These are phyloP conservation scores for Ilyonectria sp. DNA, from an alignment of 2,329 filamentous ascomycete genomes.

Conservation along the genomic window DNA sequence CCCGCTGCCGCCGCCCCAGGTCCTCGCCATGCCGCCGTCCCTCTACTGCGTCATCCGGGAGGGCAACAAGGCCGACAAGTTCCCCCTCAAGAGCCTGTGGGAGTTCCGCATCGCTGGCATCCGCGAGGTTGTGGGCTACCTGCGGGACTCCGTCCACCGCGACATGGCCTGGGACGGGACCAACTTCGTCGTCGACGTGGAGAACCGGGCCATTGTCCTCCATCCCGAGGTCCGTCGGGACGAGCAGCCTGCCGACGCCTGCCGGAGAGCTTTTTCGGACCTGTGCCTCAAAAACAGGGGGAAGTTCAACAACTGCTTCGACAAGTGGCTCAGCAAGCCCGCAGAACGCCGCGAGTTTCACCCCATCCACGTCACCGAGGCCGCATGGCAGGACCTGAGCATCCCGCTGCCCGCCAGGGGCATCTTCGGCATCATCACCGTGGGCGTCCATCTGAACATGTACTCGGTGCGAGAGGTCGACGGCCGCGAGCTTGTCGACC, in stretches of 20 bases:
- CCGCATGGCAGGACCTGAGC: conserved; percentile 40
- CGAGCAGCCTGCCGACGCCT: conserved; percentile 28
- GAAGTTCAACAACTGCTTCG: conserved; percentile 46
- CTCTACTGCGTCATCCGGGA: conserved; percentile 38
- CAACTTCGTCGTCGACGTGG: conserved; percentile 28
- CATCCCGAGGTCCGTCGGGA: conserved; percentile 39
- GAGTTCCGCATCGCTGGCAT: conserved; percentile 38
- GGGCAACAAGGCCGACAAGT: conserved; percentile 40
- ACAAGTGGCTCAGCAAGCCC: conserved; percentile 45
- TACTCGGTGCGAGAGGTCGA: conserved; percentile 48
- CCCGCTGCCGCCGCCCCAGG: conserved; percentile 8
- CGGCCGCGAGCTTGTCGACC: conserved; percentile 42
- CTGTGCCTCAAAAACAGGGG: conserved; percentile 48
- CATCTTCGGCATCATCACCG: conserved; percentile 54
- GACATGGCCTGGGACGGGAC: conserved; percentile 36
- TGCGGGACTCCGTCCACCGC: conserved; percentile 30
- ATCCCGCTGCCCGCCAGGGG: conserved; percentile 54
- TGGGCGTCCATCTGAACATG: conserved; percentile 56
- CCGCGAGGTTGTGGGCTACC: conserved; percentile 40
- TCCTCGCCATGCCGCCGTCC: conserved; percentile 26
- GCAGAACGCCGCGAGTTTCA: conserved; percentile 44
- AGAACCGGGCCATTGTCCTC: conserved; percentile 40
- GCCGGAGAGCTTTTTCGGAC: conserved; percentile 35
- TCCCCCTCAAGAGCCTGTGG: conserved; percentile 27
- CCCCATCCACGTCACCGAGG: conserved; percentile 47